Evolutionary conservation across 2,329 filamentous ascomycete species (phyloP).

Genomic region (Pyricularia grisea): DNA sequence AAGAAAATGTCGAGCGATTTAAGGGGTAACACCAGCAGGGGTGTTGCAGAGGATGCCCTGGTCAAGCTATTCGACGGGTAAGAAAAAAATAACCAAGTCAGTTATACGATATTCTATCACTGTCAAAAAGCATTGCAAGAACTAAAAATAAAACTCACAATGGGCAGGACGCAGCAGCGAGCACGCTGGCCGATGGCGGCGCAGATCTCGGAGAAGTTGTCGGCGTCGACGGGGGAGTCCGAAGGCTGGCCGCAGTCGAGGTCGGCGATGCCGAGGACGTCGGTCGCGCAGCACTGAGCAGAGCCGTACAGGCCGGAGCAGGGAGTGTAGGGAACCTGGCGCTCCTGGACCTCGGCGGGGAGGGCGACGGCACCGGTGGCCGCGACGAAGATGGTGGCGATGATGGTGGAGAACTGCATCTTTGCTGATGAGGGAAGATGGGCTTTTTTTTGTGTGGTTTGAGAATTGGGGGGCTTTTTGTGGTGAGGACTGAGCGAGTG

Average conservation of each 20-base stretch:
- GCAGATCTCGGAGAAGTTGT: constrained; percentile 27
- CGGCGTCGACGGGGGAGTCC: constrained; percentile 10
- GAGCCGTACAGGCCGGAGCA: constrained; percentile 32
- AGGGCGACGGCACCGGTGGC: constrained; percentile 16
- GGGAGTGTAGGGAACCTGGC: constrained; percentile 26
- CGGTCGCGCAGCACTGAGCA: constrained; percentile 51
- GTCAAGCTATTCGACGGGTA: constrained; percentile 13
- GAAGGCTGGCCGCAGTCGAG: constrained; percentile 37
- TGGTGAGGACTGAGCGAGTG: not conserved
- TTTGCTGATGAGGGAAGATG: not conserved
- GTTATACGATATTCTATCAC: not conserved
- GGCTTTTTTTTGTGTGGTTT: not conserved
- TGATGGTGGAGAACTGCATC: constrained; percentile 15
- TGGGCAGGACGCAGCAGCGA: constrained; percentile 47
- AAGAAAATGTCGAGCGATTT: not conserved
- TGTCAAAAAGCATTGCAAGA: not conserved
- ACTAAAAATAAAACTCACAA: constrained; percentile 18
- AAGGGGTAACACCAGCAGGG: constrained; percentile 15
- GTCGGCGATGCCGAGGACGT: constrained; percentile 47
- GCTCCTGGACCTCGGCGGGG: constrained; percentile 21
- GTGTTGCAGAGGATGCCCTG: constrained; percentile 23
- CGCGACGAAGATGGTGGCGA: constrained; percentile 16
- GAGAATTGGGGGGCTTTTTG: not conserved
- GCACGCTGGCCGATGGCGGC: constrained; percentile 40
- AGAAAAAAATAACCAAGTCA: not conserved